Base-by-base conservation (phyloP, 352 stramenopile genomes). In the Lagenidium giganteum region DNA sequence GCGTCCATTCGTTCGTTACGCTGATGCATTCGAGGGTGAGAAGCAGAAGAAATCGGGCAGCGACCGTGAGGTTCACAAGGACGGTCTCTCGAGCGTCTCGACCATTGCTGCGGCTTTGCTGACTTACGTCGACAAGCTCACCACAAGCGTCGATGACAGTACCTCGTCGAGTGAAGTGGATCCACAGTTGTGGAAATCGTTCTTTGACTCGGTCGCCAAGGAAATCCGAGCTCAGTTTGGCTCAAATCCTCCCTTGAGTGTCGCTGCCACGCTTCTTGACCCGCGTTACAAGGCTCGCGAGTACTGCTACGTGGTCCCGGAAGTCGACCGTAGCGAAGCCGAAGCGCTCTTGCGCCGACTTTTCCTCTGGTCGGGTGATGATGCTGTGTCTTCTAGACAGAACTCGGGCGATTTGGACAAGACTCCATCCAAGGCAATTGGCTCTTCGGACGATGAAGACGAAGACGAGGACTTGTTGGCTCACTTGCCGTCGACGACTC, bases 281-380 rank as follows among this genome's bases (percentile, higher is more conserved):
- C 79, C 79, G 25, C 74, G 79, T 5, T 91, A 91, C 61, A 91
- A 91, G 48, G 73, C 87, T 37, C 77, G 72, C 23, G 76, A 86
- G 36, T 87, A 80, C 42, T 91, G 79, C 50, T 91, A 87, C 56
- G 32, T 87, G 32, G 64, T 59, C 4, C 55, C 63, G 8, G 77
- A 74, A 45, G 27, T 61, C n/a, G 72, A 85, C 29, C 76, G 64
- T 18, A 65, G 72, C 5, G 37, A 70, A 21, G 79, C 71, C 8
- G 78, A 83, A 41, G 51, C 60, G 26, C 83, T 72, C 40, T 44
- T 91, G 3, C 70, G 71, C 28, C 70, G 58, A 3, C 44, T 87
- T 34, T 75, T 87, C 27, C 71, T 70, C n/a, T 42, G 41, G 43
- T 60, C 39, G 37, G 43, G 41, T 8, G 61, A 82, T 35, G 57